These are phyloP conservation scores for Penicillium malachiteum DNA, from an alignment of 495 filamentous ascomycete genomes.

Conservation along the genomic window DNA sequence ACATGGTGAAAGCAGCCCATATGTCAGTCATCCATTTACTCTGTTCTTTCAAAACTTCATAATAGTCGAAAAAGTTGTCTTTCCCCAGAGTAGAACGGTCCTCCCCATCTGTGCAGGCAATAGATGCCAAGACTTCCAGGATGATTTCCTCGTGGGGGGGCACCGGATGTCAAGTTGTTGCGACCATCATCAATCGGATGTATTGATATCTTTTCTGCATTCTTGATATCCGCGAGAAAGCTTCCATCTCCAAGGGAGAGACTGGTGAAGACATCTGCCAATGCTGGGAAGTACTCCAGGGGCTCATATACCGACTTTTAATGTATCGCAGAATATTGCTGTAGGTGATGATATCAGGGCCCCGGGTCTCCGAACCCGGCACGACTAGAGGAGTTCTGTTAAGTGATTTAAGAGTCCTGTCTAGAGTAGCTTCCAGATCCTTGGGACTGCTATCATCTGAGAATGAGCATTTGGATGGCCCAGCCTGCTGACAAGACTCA, in stretches of 20 bases:
- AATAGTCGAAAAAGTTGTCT: neutral
- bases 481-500: neutral
- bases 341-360: neutral
- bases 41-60: neutral
- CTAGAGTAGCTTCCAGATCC: neutral
- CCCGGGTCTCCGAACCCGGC: neutral
- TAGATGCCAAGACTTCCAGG: neutral
- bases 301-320: neutral
- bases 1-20: neutral
- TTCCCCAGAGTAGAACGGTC: neutral
- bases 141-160: no score
- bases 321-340: neutral
- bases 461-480: neutral
- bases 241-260: neutral
- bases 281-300: neutral
- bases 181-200: neutral
- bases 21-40: neutral
- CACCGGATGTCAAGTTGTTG: neutral
- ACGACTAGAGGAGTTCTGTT: neutral
- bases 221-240: neutral
- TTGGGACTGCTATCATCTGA: neutral
- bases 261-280: neutral
- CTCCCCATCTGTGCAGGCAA: neutral
- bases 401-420: neutral
- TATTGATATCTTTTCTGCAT: neutral